These are phyloP conservation scores for Conoideocrella luteorostrata DNA, from an alignment of 2,329 filamentous ascomycete genomes.

Conservation along the genomic window DNA sequence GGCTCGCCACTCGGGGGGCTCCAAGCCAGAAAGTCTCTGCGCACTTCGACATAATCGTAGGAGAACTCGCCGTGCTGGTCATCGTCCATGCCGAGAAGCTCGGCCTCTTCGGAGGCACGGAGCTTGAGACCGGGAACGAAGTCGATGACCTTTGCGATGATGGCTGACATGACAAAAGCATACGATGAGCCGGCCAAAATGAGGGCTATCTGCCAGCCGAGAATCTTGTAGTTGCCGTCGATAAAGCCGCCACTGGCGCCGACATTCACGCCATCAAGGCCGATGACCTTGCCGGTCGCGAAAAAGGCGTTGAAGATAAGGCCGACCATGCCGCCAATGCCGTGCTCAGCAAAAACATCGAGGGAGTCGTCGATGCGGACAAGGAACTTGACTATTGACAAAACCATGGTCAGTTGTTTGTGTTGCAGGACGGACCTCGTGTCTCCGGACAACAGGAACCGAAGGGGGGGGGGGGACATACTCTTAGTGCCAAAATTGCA, in stretches of 20 bases:
- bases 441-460: too few species aligned
- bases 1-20: constrained; percentile 67
- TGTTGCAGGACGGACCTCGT: too few species aligned
- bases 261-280: constrained; percentile 70
- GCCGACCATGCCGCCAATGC: constrained; percentile 61
- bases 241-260: constrained; percentile 63
- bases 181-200: constrained; percentile 61
- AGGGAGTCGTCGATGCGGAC: constrained; percentile 64
- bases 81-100: constrained; percentile 83
- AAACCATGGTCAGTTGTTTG: constrained; percentile 9
- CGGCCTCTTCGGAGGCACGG: constrained; percentile 72
- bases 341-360: constrained; percentile 68
- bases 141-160: constrained; percentile 71
- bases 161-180: constrained; percentile 65
- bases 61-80: constrained; percentile 87
- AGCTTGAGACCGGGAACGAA: constrained; percentile 71
- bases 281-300: constrained; percentile 62
- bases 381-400: constrained; percentile 47
- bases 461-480: constrained; percentile 21
- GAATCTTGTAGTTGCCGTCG: constrained; percentile 65
- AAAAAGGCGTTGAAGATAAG: constrained; percentile 70
- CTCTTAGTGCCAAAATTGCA: constrained; percentile 64
- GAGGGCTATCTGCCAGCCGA: constrained; percentile 78
- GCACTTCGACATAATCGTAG: constrained; percentile 85
- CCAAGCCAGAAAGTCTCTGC: constrained; percentile 83